Base-by-base conservation (phyloP, 2,329 filamentous ascomycete species). In the Orbilia blumenaviensis region DNA sequence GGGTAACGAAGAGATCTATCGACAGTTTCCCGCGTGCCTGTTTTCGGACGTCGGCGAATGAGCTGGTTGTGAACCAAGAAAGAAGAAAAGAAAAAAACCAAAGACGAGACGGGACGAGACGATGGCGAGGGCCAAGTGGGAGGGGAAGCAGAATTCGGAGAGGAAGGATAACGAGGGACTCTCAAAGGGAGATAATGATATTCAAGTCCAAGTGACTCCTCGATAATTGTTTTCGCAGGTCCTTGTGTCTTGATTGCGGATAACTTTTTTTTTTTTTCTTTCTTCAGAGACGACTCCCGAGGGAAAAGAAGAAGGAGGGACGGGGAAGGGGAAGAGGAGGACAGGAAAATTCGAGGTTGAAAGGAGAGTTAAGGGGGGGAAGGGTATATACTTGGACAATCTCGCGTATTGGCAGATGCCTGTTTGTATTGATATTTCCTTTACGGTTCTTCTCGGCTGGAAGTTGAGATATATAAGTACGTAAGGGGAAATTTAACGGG, bases 1-100 rank as follows among this genome's bases (percentile, higher is more conserved):
- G 10, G 14, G 42, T 34, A 67, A 67, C 38, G 63, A 58, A 56
- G 23, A 18, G 16, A 46, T 34, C 14, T 46, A 34, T 36, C 27
- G 60, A 64, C 44, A 25, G 60, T 27, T 66, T 21, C 36, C 46
- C 62, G 62, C 48, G 46, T 66, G 62, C 27, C 62, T 66, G 25
- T 52, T 54, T 66, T 46, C 41, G 36, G 16, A 60, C 25, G 54
- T 62, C 27, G 42, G 52, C 32, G 18, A 52, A 42, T 67, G 32
- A 64, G 61, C 61, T 36, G 18, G 23, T 60, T 46, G 38, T 21
- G 29, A 38, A 36, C 16, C 9, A 38, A 8, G 10, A 38, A 27
- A 1, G 25, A 56, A 23, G n/a, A 36, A 29, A 29, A 50, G 25
- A 38, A 36, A 18, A 36, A 36, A 23, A 54, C 7, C 14, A 23